These are phyloP conservation scores for Pythium brachiatum DNA, from an alignment of 352 stramenopile genomes.

Conservation along the genomic window DNA sequence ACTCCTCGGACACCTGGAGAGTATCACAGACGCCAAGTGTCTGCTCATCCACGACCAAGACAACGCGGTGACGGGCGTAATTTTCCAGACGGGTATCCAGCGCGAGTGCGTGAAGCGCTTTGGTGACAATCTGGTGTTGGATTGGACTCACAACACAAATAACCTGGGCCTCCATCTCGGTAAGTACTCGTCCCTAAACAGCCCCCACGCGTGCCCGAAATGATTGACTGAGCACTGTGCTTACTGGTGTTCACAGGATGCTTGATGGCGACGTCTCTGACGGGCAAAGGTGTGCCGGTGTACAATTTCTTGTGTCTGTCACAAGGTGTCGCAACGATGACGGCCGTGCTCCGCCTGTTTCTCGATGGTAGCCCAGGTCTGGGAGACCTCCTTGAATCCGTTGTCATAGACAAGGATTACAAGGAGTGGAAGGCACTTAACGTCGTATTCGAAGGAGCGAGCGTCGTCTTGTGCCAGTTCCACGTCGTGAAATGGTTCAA, in stretches of 20 bases:
- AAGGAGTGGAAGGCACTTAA: background rate
- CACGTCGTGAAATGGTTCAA: slow-evolving; percentile 7
- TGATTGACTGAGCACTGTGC: too few species aligned
- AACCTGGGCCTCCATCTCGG: slow-evolving; percentile 14
- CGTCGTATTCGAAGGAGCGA: background rate
- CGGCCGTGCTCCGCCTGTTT: background rate
- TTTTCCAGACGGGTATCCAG: background rate
- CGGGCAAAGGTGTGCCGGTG: background rate
- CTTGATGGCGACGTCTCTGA: background rate
- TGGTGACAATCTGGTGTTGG: slow-evolving; percentile 14
- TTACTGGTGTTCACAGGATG: background rate
- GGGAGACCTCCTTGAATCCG: background rate
- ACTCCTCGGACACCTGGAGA: background rate
- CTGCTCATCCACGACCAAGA: background rate
- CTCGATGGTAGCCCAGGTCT: background rate
- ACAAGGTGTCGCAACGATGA: background rate
- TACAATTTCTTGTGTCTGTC: background rate
- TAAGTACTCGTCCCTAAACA: background rate
- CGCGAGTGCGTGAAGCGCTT: background rate
- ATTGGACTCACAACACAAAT: slow-evolving; percentile 25
- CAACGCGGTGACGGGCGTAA: background rate
- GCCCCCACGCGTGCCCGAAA: too few species aligned
- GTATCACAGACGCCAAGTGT: background rate
- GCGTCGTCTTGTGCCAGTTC: slow-evolving; percentile 1
- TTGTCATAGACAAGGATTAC: slow-evolving; percentile 8